Conservation (phyloP, 2,329 filamentous ascomycete species). For the Hortaea sp. region DNA sequence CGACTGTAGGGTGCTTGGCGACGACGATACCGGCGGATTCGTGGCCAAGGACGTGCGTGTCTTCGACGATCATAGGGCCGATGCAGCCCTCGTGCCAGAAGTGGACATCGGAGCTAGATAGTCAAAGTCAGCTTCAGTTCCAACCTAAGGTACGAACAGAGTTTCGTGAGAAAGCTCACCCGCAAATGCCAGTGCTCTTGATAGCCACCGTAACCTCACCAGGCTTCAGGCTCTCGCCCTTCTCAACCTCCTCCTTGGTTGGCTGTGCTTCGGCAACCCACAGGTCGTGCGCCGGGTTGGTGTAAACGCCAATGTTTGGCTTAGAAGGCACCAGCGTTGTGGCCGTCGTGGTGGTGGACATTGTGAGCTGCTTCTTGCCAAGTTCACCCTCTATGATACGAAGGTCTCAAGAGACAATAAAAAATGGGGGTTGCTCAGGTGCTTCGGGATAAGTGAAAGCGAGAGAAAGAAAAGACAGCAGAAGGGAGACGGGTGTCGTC, state of each 20-base stretch:
- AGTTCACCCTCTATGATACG: too few relatives aligned
- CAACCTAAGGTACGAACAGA: background rate
- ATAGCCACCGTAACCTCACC: constrained; percentile 84
- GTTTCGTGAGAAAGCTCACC: constrained; percentile 43
- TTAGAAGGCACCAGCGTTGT: constrained; percentile 46
- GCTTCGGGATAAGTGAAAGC: too few relatives aligned
- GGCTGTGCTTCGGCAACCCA: constrained; percentile 78
- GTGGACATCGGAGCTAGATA: constrained; percentile 72
- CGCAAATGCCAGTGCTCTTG: constrained; percentile 93
- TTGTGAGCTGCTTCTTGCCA: background rate
- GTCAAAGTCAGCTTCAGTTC: background rate
- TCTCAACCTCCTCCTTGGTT: constrained; percentile 61
- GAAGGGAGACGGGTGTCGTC: background rate
- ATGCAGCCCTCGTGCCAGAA: constrained; percentile 97
- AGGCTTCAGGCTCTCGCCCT: constrained; percentile 57
- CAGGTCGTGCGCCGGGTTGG: constrained; percentile 82
- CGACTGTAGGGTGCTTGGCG: constrained; percentile 72
- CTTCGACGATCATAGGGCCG: constrained; percentile 86
- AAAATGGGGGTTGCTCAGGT: too few relatives aligned
- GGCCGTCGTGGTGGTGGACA: constrained; percentile 6
- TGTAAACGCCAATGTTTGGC: constrained; percentile 92
- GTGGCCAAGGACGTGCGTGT: constrained; percentile 86
- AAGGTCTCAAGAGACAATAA: too few relatives aligned
- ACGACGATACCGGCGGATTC: constrained; percentile 79
- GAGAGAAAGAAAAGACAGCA: too few relatives aligned